Evolutionary conservation across 1,284 basidiomycete species (phyloP), one percentile per base, ranked within the genome.

Genomic region (Mycosarcoma maydis): DNA sequence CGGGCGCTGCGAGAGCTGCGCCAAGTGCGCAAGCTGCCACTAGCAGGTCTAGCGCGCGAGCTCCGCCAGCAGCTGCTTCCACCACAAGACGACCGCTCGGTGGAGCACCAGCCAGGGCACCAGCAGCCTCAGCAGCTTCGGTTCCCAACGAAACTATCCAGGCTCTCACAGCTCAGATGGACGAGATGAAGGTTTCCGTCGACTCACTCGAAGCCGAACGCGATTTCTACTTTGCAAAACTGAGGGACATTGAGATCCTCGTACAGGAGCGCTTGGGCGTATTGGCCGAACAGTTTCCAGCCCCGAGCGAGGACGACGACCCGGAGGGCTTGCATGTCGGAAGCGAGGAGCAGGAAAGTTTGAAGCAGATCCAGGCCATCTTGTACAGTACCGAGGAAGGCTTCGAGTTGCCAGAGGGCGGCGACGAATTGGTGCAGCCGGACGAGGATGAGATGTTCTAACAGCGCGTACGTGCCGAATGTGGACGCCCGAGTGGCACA

Each of bases 221-320:
- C 38, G 94, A 98, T 83, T 98, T 98, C 83, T 98, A 98, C 84
- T 98, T 98, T 84, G 89, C 90, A 76, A 98, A 98, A 88, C 61
- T 81, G 10, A 70, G 78, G 16, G 91, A 95, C 72, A 98, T 99
- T 75, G 95, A 99, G 83, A 91, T 98, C 68, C 85, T 98, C 20
- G 91, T 92, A 3, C 83, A 80, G 34, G 83, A 83, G 19, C 70
- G 83, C 16, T 71, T 84, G 40, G 72, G 78, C 27, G 56, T 77
- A 17, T 47, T 76, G 11, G 72, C 68, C 5, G 67, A 72, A 19
- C 61, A 64, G 26, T 51, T 51, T 39, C 52, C 59, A 2, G 14
- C 14, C 7, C 52, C 46, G 5, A 32, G 37, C 27, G 54, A 66
- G 13, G 56, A 62, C 7, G 39, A 55, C n/a, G 52, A 52, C 4